These are phyloP conservation scores for Pythium pyrilobum DNA, from an alignment of 352 stramenopile genomes.

Conservation along the genomic window DNA sequence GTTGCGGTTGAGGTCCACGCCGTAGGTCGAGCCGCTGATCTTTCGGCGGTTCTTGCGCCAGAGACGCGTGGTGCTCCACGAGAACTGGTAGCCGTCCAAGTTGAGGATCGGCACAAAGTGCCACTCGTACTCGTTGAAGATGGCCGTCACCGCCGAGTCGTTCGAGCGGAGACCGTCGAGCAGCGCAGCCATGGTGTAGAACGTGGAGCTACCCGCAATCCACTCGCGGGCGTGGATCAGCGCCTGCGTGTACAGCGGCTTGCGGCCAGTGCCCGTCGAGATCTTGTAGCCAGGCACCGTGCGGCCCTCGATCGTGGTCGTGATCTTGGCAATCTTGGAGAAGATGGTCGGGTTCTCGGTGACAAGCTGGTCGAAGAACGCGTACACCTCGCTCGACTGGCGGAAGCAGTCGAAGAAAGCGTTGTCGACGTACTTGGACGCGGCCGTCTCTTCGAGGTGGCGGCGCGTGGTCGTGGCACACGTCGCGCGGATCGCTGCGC, in stretches of 20 bases:
- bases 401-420: constrained; percentile 31
- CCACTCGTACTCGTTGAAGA: constrained; percentile 22
- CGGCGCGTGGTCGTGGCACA: constrained; percentile 1
- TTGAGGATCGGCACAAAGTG: constrained; percentile 31
- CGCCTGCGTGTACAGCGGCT: constrained; percentile 18
- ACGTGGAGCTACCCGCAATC: constrained; percentile 16
- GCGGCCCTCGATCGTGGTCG: constrained; percentile 14
- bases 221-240: constrained; percentile 26
- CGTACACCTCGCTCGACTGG: constrained; percentile 15
- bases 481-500: neutral
- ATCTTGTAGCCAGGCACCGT: constrained; percentile 25
- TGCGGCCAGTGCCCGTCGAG: constrained; percentile 9
- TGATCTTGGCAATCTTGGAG: constrained; percentile 19
- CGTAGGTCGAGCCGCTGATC: constrained; percentile 5
- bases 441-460: constrained; percentile 2
- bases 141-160: constrained; percentile 8
- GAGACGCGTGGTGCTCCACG: constrained; percentile 10
- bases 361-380: constrained; percentile 19
- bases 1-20: constrained; percentile 29
- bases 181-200: constrained; percentile 17
- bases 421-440: constrained; percentile 19
- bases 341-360: constrained; percentile 17
- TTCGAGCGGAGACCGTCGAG: constrained; percentile 17
- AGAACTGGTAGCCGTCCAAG: constrained; percentile 19
- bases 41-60: constrained; percentile 27